phyloP scores from a whole-genome alignment of 2,329 filamentous ascomycete genomes.

The Thielaviopsis punctulata region DNA sequence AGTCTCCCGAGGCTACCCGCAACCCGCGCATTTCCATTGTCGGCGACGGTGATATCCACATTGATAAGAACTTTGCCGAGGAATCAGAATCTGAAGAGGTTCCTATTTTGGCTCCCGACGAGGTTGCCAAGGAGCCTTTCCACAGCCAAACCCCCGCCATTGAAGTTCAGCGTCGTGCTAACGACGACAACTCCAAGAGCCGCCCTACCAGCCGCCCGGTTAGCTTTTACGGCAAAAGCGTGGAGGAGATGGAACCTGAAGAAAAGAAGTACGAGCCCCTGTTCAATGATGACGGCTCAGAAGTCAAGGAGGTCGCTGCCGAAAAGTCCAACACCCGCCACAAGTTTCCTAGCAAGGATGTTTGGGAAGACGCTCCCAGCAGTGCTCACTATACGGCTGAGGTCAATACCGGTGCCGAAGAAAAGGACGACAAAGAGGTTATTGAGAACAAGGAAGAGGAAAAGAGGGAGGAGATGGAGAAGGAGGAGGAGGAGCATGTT shows the following conservation, averaged over 20 bases:
- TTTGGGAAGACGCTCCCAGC: slow-evolving; percentile 91
- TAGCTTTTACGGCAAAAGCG: slow-evolving; percentile 55
- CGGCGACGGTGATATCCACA: slow-evolving; percentile 52
- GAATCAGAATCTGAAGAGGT: slow-evolving; percentile 34
- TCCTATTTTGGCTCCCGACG: slow-evolving; percentile 79
- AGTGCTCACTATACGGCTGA: slow-evolving; percentile 66
- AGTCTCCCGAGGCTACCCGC: slow-evolving; percentile 10
- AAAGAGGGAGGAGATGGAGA: slow-evolving; percentile 12
- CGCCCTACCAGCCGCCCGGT: slow-evolving; percentile 46
- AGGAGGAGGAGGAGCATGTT: slow-evolving; percentile 15
- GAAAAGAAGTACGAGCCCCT: slow-evolving; percentile 80
- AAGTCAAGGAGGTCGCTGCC: slow-evolving; percentile 35
- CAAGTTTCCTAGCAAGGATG: slow-evolving; percentile 79
- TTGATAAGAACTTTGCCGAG: slow-evolving; percentile 38
- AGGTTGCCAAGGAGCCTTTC: slow-evolving; percentile 53
- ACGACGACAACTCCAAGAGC: slow-evolving; percentile 42
- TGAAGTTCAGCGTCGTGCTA: slow-evolving; percentile 43
- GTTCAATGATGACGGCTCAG: slow-evolving; percentile 49
- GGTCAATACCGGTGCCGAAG: slow-evolving; percentile 54
- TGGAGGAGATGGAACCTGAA: slow-evolving; percentile 41
- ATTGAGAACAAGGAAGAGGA: slow-evolving; percentile 22
- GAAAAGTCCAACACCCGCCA: slow-evolving; percentile 33
- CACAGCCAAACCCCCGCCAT: slow-evolving; percentile 71
- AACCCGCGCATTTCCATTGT: slow-evolving; percentile 17
- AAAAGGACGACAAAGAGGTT: neutral